Base-by-base conservation (phyloP, 2,329 filamentous ascomycete genomes). In the Diaporthe citri region DNA sequence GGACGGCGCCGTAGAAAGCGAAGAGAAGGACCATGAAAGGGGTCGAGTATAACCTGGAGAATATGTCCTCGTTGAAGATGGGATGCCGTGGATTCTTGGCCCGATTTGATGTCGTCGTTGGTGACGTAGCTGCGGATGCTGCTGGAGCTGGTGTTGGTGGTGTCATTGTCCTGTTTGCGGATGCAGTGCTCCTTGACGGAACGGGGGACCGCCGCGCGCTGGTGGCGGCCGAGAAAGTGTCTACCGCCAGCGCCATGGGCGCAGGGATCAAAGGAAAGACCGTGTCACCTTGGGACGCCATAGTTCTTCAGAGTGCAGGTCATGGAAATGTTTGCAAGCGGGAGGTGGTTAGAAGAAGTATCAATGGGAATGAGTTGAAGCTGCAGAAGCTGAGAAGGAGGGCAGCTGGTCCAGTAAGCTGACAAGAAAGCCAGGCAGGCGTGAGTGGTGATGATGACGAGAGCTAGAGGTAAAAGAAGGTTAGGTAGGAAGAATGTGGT, bases 221-320 rank as follows among this genome's bases (percentile, higher is more conserved):
- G 75, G 48, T 43, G 36, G 75, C 31, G 60, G 72, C 72, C 10
- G 73, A 57, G 17, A 74, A 51, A 6, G 75, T 74, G 25, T 72
- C 70, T 6, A 70, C 67, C n/a, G 75, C 72, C 60, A 76, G 69
- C 75, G 75, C 72, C 55, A 76, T 72, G n/a, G 75, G 75, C 72
- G 71, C 72, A 55, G 75, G 72, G 2, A 75, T 76, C 60, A 76
- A 43, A 17, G 72, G 75, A 8, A 76, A 72, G 62, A 64, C 48
- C 7, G 72, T 25, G 25, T 62, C 60, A 36, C 43, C 31, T 46
- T 8, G 75, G 12, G 62, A 76, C 8, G 36, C 71, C 75, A 76
- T 76, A 76, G 39, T 48, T 67, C 67, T 25, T 31, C 22, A 43
- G 31, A 25, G 57, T 55, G 15, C n/a, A 64, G 36, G 46, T 36